Conservation (phyloP, 2,329 filamentous ascomycete species). For the Epichloe glyceriae region DNA sequence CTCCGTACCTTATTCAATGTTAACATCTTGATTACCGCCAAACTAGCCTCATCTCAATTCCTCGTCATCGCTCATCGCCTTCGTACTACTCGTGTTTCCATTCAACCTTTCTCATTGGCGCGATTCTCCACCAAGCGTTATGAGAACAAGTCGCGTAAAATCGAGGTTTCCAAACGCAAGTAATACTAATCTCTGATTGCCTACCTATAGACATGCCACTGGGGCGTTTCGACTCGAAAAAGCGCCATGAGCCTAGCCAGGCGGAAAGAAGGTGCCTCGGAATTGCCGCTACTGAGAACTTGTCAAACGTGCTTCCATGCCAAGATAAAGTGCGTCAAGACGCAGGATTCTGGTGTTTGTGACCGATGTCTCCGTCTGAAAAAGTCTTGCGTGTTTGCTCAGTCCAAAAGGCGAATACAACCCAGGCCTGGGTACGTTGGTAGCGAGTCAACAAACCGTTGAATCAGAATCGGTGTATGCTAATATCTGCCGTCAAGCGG, state of each 20-base stretch:
- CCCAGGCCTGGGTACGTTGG: slow-evolving; percentile 10
- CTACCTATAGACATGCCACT: neutral
- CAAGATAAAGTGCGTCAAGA: slow-evolving; percentile 22
- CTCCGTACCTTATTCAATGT: too few relatives aligned
- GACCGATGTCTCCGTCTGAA: slow-evolving; percentile 20
- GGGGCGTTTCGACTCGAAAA: neutral
- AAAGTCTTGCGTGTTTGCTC: slow-evolving; percentile 21
- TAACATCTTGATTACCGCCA: too few relatives aligned
- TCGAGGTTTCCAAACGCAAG: too few relatives aligned
- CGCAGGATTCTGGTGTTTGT: slow-evolving; percentile 20
- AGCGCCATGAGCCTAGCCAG: neutral
- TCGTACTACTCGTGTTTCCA: too few relatives aligned
- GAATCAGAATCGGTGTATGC: slow-evolving; percentile 2
- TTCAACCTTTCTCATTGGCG: neutral
- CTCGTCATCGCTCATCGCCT: too few relatives aligned
- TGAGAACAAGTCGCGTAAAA: too few relatives aligned
- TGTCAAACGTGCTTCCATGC: slow-evolving; percentile 23
- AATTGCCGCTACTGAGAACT: slow-evolving; percentile 12
- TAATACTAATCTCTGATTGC: too few relatives aligned
- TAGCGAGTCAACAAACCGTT: neutral
- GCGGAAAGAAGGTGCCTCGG: neutral
- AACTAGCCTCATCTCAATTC: too few relatives aligned
- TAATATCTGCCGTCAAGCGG: neutral
- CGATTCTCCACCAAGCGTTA: too few relatives aligned
- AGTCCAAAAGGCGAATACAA: slow-evolving; percentile 15